Percentiles rank a stretch among this genome's conserved stretches.
phyloP scores from a whole-genome alignment of 257 asterid genomes.

The Anisodus tanguticus region DNA sequence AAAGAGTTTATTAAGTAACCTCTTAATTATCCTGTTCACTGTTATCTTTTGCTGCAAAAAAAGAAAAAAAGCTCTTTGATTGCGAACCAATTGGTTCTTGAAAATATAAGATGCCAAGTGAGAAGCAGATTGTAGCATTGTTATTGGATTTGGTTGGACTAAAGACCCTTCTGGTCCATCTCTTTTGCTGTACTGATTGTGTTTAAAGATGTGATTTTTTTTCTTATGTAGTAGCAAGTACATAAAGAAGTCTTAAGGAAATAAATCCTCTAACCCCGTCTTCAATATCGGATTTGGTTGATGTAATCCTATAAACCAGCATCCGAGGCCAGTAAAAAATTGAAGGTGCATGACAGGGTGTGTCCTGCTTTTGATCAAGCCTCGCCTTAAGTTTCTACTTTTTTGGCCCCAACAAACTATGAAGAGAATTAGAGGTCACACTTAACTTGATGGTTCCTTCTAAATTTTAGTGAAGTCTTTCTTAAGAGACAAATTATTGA shows the following conservation, averaged over 20 bases:
- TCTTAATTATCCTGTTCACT: background rate
- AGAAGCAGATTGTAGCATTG: background rate
- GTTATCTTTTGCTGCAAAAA: background rate
- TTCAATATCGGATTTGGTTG: background rate
- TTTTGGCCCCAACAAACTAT: background rate
- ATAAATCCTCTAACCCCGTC: background rate
- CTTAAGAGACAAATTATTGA: background rate
- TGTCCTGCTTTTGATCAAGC: background rate
- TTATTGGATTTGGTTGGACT: background rate
- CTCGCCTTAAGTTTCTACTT: constrained; percentile 12
- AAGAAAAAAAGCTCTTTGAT: background rate
- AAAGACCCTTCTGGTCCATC: constrained; percentile 7
- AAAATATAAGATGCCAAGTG: background rate
- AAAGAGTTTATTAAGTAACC: background rate
- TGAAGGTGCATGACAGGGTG: background rate
- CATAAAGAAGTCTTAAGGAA: background rate
- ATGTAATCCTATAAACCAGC: background rate
- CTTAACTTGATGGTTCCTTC: background rate
- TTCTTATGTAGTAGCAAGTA: background rate
- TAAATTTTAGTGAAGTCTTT: background rate
- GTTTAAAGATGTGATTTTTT: background rate
- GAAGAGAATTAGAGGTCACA: background rate
- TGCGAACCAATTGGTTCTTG: background rate
- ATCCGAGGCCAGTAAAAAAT: background rate
- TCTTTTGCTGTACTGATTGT: background rate